Conservation (phyloP, 2,329 filamentous ascomycete species). For the Botrytis porri region DNA sequence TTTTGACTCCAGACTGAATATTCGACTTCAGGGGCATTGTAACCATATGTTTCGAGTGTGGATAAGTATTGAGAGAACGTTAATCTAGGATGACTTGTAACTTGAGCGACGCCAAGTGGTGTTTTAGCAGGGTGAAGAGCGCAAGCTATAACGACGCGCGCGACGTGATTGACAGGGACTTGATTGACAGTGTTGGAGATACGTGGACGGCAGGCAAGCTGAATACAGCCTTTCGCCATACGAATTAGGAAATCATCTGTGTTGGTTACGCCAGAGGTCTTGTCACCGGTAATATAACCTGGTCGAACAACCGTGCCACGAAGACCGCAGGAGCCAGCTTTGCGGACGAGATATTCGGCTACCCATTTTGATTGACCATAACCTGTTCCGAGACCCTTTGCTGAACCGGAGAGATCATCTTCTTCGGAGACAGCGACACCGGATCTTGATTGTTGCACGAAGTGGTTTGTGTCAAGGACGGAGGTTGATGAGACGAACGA, state of each 20-base stretch:
- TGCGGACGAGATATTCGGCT: slow-evolving; percentile 64
- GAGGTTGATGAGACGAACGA: slow-evolving; percentile 81
- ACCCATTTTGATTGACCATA: slow-evolving; percentile 94
- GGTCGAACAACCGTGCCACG: slow-evolving; percentile 73
- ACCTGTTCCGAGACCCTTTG: slow-evolving; percentile 74
- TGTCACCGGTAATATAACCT: slow-evolving; percentile 80
- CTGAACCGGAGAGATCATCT: slow-evolving; percentile 76
- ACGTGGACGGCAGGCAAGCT: slow-evolving; percentile 68
- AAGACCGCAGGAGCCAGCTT: slow-evolving; percentile 75
- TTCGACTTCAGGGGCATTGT: slow-evolving; percentile 60
- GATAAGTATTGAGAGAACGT: slow-evolving; percentile 76
- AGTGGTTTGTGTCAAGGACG: slow-evolving; percentile 79
- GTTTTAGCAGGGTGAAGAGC: slow-evolving; percentile 37
- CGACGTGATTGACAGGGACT: slow-evolving; percentile 82
- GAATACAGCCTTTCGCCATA: slow-evolving; percentile 82
- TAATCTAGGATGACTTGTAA: slow-evolving; percentile 76
- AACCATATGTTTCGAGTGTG: slow-evolving; percentile 69
- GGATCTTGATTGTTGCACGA: slow-evolving; percentile 68
- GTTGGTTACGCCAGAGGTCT: slow-evolving; percentile 65
- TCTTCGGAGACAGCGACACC: slow-evolving; percentile 66
- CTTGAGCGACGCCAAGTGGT: slow-evolving; percentile 61
- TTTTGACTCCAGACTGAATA: slow-evolving; percentile 68
- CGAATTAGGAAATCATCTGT: slow-evolving; percentile 90
- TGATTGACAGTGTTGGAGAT: slow-evolving; percentile 88
- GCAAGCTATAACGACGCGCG: slow-evolving; percentile 73